Evolutionary conservation across 139 green algal genomes (phyloP).

Genomic region (Dunaliella sp.): DNA sequence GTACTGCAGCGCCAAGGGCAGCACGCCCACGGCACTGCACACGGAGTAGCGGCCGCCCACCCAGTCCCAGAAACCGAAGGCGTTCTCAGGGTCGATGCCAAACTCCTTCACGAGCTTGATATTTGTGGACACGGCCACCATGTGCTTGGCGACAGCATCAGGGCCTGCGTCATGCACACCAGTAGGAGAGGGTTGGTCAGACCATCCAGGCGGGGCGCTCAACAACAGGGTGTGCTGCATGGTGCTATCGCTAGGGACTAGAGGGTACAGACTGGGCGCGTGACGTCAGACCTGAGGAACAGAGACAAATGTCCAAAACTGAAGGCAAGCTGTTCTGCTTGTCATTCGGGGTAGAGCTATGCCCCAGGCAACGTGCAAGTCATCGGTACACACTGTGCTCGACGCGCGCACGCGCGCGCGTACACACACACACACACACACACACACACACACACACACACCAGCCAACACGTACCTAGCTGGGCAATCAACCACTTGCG

Average conservation of each 20-base stretch:
- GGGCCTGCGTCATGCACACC: conserved; percentile 54
- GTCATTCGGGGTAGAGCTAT: too few relatives aligned
- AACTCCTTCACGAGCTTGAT: conserved; percentile 97
- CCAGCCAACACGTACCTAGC: conserved; percentile 54
- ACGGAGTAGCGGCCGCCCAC: conserved; percentile 96
- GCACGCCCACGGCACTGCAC: conserved; percentile 91
- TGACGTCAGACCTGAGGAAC: too few relatives aligned
- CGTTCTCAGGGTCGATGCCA: conserved; percentile 96
- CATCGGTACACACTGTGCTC: too few relatives aligned
- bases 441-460: background rate
- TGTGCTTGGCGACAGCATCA: conserved; percentile 92
- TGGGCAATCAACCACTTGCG: conserved; percentile 78
- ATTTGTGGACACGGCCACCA: conserved; percentile 99
- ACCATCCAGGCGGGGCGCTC: too few relatives aligned
- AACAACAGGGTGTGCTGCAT: too few relatives aligned
- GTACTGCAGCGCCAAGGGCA: conserved; percentile 96
- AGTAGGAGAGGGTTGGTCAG: too few relatives aligned
- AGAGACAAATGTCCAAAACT: too few relatives aligned
- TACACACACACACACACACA: background rate
- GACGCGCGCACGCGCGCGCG: too few relatives aligned
- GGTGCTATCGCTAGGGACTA: too few relatives aligned
- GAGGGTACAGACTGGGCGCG: too few relatives aligned
- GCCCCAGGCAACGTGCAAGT: too few relatives aligned
- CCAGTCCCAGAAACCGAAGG: conserved; percentile 98
- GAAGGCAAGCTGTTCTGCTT: too few relatives aligned